Conservation (phyloP, 306 rosid species). For the Bauhinia variegata region DNA sequence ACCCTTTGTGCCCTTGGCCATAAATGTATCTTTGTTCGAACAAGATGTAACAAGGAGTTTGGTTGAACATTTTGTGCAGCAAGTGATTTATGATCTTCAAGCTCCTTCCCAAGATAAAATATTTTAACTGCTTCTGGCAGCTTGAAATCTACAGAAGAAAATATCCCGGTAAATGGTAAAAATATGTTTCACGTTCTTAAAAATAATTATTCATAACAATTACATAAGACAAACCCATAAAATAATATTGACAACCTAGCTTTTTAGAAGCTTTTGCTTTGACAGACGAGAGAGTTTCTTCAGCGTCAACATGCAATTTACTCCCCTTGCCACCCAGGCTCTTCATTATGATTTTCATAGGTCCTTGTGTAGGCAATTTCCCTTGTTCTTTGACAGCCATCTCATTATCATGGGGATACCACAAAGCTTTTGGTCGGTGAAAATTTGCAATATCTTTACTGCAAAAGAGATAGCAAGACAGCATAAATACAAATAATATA, state of each 20-base stretch:
- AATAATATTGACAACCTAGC: conserved; percentile 71
- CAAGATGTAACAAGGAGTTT: conserved; percentile 93
- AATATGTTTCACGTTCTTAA: too few species aligned
- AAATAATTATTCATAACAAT: conserved; percentile 5
- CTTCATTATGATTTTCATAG: conserved; percentile 84
- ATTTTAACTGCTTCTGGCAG: conserved; percentile 69
- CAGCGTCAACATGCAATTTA: conserved; percentile 77
- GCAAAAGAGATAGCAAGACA: conserved; percentile 49
- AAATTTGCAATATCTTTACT: conserved; percentile 94
- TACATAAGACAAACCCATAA: conserved; percentile 14
- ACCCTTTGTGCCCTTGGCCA: conserved; percentile 81
- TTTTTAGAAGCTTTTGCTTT: conserved; percentile 89
- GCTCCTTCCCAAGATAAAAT: conserved; percentile 80
- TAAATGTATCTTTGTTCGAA: conserved; percentile 78
- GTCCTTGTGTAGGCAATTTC: conserved; percentile 72
- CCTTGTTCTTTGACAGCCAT: conserved; percentile 82
- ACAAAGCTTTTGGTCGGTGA: conserved; percentile 93
- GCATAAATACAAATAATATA: conserved; percentile 25
- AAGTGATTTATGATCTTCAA: conserved; percentile 74
- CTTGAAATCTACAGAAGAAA: conserved; percentile 73
- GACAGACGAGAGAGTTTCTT: conserved; percentile 79
- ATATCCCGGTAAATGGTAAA: background rate
- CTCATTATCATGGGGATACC: conserved; percentile 94
- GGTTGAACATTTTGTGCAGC: conserved; percentile 82
- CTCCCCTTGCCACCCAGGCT: conserved; percentile 96